Conservation (phyloP, 495 filamentous ascomycete genomes). For the Aspergillus sparsus region DNA sequence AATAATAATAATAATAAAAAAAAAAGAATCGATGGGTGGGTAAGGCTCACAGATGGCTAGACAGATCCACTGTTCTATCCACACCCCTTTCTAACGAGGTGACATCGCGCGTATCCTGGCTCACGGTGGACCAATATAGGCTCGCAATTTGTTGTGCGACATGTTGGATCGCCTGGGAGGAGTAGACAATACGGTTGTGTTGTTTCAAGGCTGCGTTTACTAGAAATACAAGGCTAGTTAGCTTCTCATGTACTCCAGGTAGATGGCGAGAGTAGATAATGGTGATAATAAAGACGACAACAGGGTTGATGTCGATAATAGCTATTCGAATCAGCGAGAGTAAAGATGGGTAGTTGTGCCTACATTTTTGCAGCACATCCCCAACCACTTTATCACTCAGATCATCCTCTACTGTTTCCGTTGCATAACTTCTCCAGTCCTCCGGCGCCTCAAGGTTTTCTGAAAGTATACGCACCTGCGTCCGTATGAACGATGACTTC, state of each 20-base stretch:
- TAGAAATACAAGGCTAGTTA: slow-evolving; percentile 28
- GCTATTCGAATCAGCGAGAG: background rate
- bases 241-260: background rate
- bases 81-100: slow-evolving; percentile 36
- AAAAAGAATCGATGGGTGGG: background rate
- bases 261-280: slow-evolving; percentile 22
- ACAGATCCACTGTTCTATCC: slow-evolving; percentile 48
- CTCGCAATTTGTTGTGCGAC: slow-evolving; percentile 80
- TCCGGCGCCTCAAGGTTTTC: slow-evolving; percentile 56
- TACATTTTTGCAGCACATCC: slow-evolving; percentile 57
- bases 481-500: slow-evolving; percentile 64
- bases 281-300: background rate
- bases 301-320: background rate
- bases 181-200: slow-evolving; percentile 71
- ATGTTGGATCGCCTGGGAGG: slow-evolving; percentile 72
- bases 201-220: slow-evolving; percentile 68
- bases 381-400: slow-evolving; percentile 55
- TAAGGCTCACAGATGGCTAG: slow-evolving; percentile 43
- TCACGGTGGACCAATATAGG: slow-evolving; percentile 62
- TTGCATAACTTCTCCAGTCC: slow-evolving; percentile 55
- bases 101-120: slow-evolving; percentile 46
- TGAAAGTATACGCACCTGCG: slow-evolving; percentile 63
- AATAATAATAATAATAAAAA: background rate
- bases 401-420: slow-evolving; percentile 47
- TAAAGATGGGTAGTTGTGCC: slow-evolving; percentile 7